These are phyloP conservation scores for Trametes sanguinea DNA, from an alignment of 768 basidiomycete genomes.

Conservation along the genomic window DNA sequence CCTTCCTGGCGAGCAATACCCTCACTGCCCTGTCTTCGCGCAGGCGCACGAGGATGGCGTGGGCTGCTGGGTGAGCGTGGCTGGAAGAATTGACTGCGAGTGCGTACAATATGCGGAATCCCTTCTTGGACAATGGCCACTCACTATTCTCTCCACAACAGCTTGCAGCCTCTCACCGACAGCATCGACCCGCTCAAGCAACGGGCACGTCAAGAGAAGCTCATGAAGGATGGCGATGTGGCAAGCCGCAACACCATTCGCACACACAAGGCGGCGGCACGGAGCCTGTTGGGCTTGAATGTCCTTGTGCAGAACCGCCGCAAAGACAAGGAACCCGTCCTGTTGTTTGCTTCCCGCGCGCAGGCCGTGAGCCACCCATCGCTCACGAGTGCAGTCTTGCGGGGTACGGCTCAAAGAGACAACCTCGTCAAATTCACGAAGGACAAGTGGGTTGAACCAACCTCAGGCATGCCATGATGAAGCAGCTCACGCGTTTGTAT, in stretches of 20 bases:
- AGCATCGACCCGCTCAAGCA: background rate
- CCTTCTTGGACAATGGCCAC: no score
- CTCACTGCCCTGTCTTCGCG: conserved; percentile 7
- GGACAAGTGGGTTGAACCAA: background rate
- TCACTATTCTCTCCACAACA: background rate
- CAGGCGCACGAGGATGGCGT: conserved; percentile 5
- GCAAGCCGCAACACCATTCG: background rate
- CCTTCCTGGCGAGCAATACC: background rate
- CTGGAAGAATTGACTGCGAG: conserved; percentile 2
- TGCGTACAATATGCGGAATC: background rate
- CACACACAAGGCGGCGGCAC: conserved; percentile 4
- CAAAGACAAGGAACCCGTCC: conserved; percentile 4
- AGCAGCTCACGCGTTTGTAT: no score
- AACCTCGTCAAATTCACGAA: background rate
- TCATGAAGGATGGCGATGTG: background rate
- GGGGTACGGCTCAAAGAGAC: conserved; percentile 1
- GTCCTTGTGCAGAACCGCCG: conserved; percentile 18
- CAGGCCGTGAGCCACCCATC: conserved; percentile 10
- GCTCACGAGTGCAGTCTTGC: background rate
- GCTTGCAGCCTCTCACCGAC: background rate
- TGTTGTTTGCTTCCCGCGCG: conserved; percentile 5
- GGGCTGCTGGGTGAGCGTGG: conserved; percentile 13
- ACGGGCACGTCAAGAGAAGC: background rate
- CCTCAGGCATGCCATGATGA: no score
- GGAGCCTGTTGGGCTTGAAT: conserved; percentile 1